Evolutionary conservation across 2,329 filamentous ascomycete genomes (phyloP), one percentile per base, ranked within the genome.

Genomic region (Clonostachys byssicola): DNA sequence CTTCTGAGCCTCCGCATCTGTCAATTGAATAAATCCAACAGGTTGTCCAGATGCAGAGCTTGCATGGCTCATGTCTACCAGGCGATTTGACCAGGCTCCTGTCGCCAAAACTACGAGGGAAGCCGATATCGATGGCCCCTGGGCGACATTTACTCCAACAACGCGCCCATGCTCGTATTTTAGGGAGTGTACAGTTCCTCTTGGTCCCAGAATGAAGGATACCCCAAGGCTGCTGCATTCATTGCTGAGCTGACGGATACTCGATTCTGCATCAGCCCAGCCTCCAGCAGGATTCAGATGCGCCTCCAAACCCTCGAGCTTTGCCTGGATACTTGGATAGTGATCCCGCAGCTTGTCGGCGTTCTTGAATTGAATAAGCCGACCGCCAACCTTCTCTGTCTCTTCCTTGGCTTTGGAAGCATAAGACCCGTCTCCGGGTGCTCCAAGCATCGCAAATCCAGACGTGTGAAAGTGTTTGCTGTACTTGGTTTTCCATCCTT

Each of bases 21-120:
- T 79, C 45, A 89, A 73, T 47, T 74, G 70, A 51, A 88, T 72
- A 64, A 87, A 89, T 0, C 78, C 81, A 13, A 89, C 64, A 1
- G 77, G 73, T 53, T 89, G 86, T 1, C 83, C 85, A 0, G 83
- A 86, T 0, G 83, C 79, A 46, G 79, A 74, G 20, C 76, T 78
- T 13, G 82, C 74, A 40, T 84, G 83, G 23, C 77, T 72, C 2
- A 88, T 67, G 55, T 86, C 80, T 40, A 89, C 13, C 1, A 67
- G 43, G 2, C 55, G 44, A 13, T 63, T 64, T 13, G 83, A 83
- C 85, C 86, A 89, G 4, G 86, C 84, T 10, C 86, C 86, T 2
- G 84, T 78, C 2, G 86, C 82, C 4, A 90, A 66, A 2, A 89
- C 70, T 10, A 82, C 79, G 8, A 85, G 68, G 48, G 80, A 75